Percentiles rank a stretch among this genome's conserved stretches.
phyloP scores from a whole-genome alignment of 2,329 filamentous ascomycete genomes.

The Monosporascus sp. region DNA sequence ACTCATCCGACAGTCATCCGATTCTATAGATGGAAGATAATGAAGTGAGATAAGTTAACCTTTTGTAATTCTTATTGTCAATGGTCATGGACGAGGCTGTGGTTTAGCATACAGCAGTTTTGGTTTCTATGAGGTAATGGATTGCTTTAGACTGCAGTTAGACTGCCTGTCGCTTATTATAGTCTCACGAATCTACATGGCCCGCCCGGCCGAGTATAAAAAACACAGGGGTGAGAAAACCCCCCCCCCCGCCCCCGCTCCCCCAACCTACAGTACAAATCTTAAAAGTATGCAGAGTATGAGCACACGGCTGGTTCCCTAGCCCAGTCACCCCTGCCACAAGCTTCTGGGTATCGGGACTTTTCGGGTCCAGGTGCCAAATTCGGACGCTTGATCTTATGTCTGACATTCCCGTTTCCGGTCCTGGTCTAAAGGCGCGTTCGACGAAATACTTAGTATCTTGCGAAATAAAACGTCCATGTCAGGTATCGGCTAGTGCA shows the following conservation, averaged over 20 bases:
- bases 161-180: neutral
- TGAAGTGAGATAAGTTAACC: neutral
- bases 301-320: neutral
- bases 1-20: neutral
- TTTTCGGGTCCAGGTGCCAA: neutral
- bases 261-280: neutral
- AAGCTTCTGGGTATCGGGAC: neutral
- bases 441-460: too few relatives aligned
- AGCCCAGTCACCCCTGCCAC: neutral
- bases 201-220: too few relatives aligned
- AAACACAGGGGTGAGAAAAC: neutral
- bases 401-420: neutral
- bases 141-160: neutral
- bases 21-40: neutral
- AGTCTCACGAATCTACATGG: neutral
- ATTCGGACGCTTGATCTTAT: neutral
- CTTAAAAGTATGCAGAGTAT: neutral
- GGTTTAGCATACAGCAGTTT: neutral
- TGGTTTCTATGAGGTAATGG: constrained; percentile 2
- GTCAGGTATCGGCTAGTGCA: too few relatives aligned
- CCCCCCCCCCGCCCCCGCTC: neutral
- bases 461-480: too few relatives aligned
- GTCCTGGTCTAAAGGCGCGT: neutral
- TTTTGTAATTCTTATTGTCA: neutral
- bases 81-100: neutral